These are phyloP conservation scores for Actinomortierella ambigua DNA, from an alignment of 371 early-diverging fungal species.

Conservation along the genomic window DNA sequence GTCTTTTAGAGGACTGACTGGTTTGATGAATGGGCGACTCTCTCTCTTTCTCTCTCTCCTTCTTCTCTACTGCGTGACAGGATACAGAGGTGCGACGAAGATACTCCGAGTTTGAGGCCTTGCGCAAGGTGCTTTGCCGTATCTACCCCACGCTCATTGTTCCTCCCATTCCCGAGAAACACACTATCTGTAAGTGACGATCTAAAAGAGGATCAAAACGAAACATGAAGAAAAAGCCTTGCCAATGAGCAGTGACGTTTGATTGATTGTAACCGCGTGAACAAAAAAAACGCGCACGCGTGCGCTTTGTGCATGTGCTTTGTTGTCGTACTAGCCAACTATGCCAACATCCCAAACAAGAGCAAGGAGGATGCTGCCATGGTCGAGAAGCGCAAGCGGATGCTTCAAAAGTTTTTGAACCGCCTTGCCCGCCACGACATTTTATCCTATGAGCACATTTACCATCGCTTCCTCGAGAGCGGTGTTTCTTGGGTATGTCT, in stretches of 20 bases:
- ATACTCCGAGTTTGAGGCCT: conserved; percentile 94
- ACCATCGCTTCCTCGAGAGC: conserved; percentile 87
- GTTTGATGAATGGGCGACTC: not conserved
- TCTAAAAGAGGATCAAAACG: conserved; percentile 2
- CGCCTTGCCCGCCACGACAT: conserved; percentile 85
- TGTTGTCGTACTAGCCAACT: conserved; percentile 64
- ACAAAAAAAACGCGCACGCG: conserved; percentile 1
- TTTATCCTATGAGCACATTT: conserved; percentile 79
- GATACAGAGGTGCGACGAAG: conserved; percentile 72
- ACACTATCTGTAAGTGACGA: conserved; percentile 68
- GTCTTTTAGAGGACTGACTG: not conserved
- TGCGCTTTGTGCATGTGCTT: conserved; percentile 11
- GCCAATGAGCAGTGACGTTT: conserved; percentile 4
- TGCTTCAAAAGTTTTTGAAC: conserved; percentile 89
- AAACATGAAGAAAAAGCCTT: conserved; percentile 2
- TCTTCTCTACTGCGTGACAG: conserved; percentile 29
- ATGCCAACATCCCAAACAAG: conserved; percentile 80
- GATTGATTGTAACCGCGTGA: conserved; percentile 2
- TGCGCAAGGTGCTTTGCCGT: conserved; percentile 72
- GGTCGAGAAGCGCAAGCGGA: conserved; percentile 85
- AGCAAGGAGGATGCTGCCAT: conserved; percentile 88
- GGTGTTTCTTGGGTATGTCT: conserved; percentile 60
- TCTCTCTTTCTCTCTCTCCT: not conserved
- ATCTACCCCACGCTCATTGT: conserved; percentile 85
- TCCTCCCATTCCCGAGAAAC: conserved; percentile 97